Evolutionary conservation across 2,329 filamentous ascomycete species (phyloP), one percentile per base, ranked within the genome.

Genomic region (Trichothecium roseum): DNA sequence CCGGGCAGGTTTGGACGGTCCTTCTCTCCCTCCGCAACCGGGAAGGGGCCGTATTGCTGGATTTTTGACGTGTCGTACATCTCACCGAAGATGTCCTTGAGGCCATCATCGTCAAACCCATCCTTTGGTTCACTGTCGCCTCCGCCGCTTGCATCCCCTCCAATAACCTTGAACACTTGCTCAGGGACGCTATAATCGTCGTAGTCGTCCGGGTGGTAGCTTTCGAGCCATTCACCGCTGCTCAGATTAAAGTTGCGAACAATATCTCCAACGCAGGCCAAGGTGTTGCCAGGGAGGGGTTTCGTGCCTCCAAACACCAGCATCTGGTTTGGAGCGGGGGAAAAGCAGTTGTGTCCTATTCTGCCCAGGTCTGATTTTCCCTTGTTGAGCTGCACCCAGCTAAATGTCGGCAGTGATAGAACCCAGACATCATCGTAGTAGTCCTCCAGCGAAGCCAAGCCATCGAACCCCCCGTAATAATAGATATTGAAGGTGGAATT

Each of bases 401-500:
- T 84, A 52, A 93, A 93, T 0, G 79, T 80, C 0, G 85, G 85
- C 5, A 93, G 60, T 0, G 83, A 84, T 10, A 91, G 63, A 16
- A 87, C 79, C 83, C 83, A 91, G 53, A 89, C 81, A 32, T 84
- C 81, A 40, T 86, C 76, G 36, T 55, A 66, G 43, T 65, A 72
- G 13, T 53, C 40, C 1, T 56, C 40, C 0, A 30, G 35, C 0
- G 40, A 18, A 37, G 68, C 39, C 5, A 77, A 44, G 0, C 72
- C 75, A 38, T 75, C 59, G 49, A 81, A 88, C 0, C 85, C 85
- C 13, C 83, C 85, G 46, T 86, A 91, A 60, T 84, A 85, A 62
- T 89, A 88, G 34, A 93, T 78, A 51, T 88, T 87, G 56, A 81
- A 84, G 39, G 79, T 86, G 9, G 81, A 83, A 24, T 66, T 68